Evolutionary conservation across 208 protist species (phyloP), one percentile per base, ranked within the genome.

Genomic region (Tetramitus jugosus): DNA sequence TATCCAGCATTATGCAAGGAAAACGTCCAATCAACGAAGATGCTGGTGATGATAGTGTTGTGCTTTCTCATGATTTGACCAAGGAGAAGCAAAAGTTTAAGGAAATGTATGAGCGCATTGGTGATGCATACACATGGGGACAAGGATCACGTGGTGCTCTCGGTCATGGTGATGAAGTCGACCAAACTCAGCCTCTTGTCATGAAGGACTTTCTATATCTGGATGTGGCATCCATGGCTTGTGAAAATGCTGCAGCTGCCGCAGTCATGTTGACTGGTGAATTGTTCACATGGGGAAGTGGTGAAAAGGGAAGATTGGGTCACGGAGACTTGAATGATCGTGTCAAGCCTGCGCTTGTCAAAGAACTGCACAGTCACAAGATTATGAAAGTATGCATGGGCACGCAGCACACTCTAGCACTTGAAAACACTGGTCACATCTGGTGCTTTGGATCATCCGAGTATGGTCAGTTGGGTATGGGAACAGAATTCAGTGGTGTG

Each of bases 81-180:
- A 33, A 71, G n/a, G 64, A 71, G 17, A 42, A 71, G 31, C 10
- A 71, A 71, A 71, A 71, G 33, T 71, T 71, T 40, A 71, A 71
- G 10, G 64, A 71, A 71, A 35, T 26, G 33, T 71, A 49, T 31
- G 35, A 45, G 31, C 0, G 39, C 29, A 71, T 71, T 33, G 64
- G 64, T 33, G 64, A 71, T 71, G 64, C 39, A 14, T 71, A 49
- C 33, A 71, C 39, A 49, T 71, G 64, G 64, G 64, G 64, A 49
- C 39, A 45, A 49, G 64, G 64, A 33, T 10, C 64, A 42, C n/a
- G 40, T n/a, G 64, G 64, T 33, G 35, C 39, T 7, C 39, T 71
- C 33, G 64, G 64, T 14, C 35, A 71, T 33, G 64, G 64, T 49
- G 33, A 71, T 49, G 39, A 71, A 71, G 40, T 49, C 23, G 64